Evolutionary conservation across 2,329 filamentous ascomycete genomes (phyloP), one percentile per base, ranked within the genome.

Genomic region (Aquanectria penicillioides): DNA sequence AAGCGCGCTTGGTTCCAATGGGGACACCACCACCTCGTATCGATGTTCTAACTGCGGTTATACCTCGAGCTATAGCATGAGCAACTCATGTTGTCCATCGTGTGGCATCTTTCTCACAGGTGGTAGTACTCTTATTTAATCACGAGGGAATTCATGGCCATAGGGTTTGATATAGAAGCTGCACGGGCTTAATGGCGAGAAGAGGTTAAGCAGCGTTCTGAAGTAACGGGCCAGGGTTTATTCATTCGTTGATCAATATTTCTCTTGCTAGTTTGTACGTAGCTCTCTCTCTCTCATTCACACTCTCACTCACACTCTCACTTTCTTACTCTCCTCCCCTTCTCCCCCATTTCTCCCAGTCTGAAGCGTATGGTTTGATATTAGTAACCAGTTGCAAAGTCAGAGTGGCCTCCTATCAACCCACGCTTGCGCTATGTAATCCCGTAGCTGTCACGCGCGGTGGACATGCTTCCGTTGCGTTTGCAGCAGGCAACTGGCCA

Each of bases 41-140:
- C 34, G 41, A 18, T 61, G 54, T 38, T 28, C 26, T 1, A 47
- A 48, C 12, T 63, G 61, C 13, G 46, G 55, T 6, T n/a, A n/a
- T n/a, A n/a, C n/a, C n/a, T n/a, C n/a, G n/a, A n/a, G n/a, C n/a
- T n/a, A n/a, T n/a, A n/a, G n/a, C n/a, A n/a, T n/a, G n/a, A n/a
- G n/a, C n/a, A n/a, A n/a, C n/a, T n/a, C n/a, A n/a, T n/a, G n/a
- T n/a, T n/a, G n/a, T n/a, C n/a, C n/a, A n/a, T n/a, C n/a, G n/a
- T n/a, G n/a, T n/a, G n/a, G n/a, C n/a, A n/a, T n/a, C n/a, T n/a
- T n/a, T n/a, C n/a, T n/a, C n/a, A n/a, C n/a, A n/a, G n/a, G n/a
- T n/a, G n/a, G n/a, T n/a, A n/a, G n/a, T n/a, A n/a, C n/a, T n/a
- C n/a, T n/a, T n/a, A n/a, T n/a, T n/a, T n/a, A n/a, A n/a, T n/a